Evolutionary conservation across 768 basidiomycete genomes (phyloP), one percentile per base, ranked within the genome.

Genomic region (Leccinum boreale): DNA sequence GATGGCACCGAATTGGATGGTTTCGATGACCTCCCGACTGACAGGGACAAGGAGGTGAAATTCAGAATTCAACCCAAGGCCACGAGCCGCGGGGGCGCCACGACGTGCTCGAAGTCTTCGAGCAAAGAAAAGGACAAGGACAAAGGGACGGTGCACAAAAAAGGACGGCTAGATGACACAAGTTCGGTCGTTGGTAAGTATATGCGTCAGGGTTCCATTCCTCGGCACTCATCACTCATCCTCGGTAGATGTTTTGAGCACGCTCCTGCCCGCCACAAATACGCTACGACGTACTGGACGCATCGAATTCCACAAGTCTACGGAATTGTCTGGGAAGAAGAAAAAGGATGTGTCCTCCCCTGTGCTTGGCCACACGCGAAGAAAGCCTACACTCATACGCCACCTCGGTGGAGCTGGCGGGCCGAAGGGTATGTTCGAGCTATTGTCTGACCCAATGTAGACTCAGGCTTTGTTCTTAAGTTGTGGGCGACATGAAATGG

Each of bases 401-500:
- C 90, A 94, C 74, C 75, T 94, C 24, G 88, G 89, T 60, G 85
- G 86, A 58, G 68, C 77, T 39, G 73, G 74, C 57, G 80, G 82
- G 23, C 81, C 91, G 11, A 94, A 92, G 83, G 86, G 93, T 94
- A 61, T 29, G 81, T 68, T 46, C 9, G 29, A 14, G 21, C 48
- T 35, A 44, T 46, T 48, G 46, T 58, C 51, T 52, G 23, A 45
- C 29, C n/a, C 14, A 29, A 42, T 57, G 26, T 50, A 46, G 60
- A 60, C 62, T 71, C 46, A 67, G 52, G 33, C 29, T 14, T 54
- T 39, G 8, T 55, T 51, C 60, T n/a, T 46, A 67, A 96, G 96
- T 93, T 48, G 84, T 96, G 57, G 94, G 94, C 21, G 92, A 95
- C 55, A 99, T 99, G 96, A 90, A 85, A 67, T 99, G 94, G 92